These are phyloP conservation scores for Phlebiopsis gigantea DNA, from an alignment of 768 basidiomycete species.

Conservation along the genomic window DNA sequence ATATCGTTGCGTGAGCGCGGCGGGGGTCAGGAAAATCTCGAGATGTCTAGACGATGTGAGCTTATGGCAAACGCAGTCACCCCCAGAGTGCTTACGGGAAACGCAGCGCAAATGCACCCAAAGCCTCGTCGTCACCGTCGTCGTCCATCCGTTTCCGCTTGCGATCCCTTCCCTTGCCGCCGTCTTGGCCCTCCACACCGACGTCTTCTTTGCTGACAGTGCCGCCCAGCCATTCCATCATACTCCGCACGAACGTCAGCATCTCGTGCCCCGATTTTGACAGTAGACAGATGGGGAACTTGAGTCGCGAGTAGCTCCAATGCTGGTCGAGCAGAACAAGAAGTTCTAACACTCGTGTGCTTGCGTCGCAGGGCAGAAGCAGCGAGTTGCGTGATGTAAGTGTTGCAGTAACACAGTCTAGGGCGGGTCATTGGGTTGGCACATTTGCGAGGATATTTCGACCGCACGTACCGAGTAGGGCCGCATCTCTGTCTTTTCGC, in stretches of 20 bases:
- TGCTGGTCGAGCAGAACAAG: conserved; percentile 94
- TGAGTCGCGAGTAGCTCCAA: conserved; percentile 85
- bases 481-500: conserved; percentile 84
- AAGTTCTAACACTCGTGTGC: conserved; percentile 93
- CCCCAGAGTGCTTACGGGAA: conserved; percentile 59
- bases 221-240: conserved; percentile 99
- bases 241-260: conserved; percentile 87
- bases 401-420: conserved; percentile 87
- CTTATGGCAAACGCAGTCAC: not conserved
- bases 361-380: conserved; percentile 88
- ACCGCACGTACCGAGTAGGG: conserved; percentile 64
- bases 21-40: conserved; percentile 86
- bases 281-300: conserved; percentile 90
- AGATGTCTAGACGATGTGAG: conserved; percentile 53
- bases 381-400: conserved; percentile 76
- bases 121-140: conserved; percentile 66
- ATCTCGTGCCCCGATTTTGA: conserved; percentile 90
- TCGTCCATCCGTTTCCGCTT: conserved; percentile 37
- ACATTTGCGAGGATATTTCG: not conserved
- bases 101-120: conserved; percentile 81
- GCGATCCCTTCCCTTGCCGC: conserved; percentile 36
- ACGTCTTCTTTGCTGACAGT: conserved; percentile 91
- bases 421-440: not conserved
- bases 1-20: conserved; percentile 73
- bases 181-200: conserved; percentile 59